Evolutionary conservation across 2,329 filamentous ascomycete species (phyloP).

Genomic region (Aquanectria penicillioides): DNA sequence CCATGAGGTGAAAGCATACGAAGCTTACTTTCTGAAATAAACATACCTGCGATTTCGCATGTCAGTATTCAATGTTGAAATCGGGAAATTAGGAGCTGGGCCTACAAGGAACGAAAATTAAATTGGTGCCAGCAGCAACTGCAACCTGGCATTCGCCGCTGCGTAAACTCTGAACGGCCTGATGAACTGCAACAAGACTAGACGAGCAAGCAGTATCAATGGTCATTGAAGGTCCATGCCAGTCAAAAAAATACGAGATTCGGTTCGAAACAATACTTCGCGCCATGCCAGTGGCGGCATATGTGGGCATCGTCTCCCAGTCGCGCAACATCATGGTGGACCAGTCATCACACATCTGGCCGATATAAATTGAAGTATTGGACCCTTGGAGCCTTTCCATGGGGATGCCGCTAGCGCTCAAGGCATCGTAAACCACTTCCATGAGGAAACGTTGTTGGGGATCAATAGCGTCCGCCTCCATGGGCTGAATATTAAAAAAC

Average conservation of each 20-base stretch:
- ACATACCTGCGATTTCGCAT: not conserved
- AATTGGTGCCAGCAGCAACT: not conserved
- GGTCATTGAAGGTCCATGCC: slow-evolving; percentile 61
- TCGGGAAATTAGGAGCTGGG: too few relatives aligned
- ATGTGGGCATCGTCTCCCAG: not conserved
- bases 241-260: slow-evolving; percentile 63
- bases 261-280: slow-evolving; percentile 59
- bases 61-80: not conserved
- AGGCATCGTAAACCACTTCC: slow-evolving; percentile 38
- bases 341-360: not conserved
- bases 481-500: slow-evolving; percentile 33
- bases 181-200: slow-evolving; percentile 57
- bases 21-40: not conserved
- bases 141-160: not conserved
- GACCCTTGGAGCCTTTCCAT: not conserved
- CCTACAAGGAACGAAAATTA: not conserved
- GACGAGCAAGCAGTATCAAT: slow-evolving; percentile 62
- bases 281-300: slow-evolving; percentile 15
- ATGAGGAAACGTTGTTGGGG: slow-evolving; percentile 42
- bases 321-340: not conserved
- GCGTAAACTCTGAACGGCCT: slow-evolving; percentile 42
- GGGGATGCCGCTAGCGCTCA: slow-evolving; percentile 29
- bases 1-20: not conserved
- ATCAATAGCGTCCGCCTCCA: slow-evolving; percentile 41
- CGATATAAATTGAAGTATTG: not conserved